Evolutionary conservation across 2,329 filamentous ascomycete genomes (phyloP).

Genomic region (Botrytis galanthina): DNA sequence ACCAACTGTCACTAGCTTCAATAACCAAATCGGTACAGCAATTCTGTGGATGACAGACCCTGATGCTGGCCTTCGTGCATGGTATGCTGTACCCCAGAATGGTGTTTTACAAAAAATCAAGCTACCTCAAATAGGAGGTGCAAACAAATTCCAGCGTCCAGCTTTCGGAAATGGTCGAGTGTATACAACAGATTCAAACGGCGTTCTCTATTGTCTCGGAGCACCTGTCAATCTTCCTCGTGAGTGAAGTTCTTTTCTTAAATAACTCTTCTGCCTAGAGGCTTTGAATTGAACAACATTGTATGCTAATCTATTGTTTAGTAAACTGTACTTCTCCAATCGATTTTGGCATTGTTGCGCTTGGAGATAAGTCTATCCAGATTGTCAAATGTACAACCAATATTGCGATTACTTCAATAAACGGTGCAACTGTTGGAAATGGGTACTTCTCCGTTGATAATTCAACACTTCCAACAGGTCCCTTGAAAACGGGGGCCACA

Average conservation of each 20-base stretch:
- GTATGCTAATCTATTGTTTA: background rate
- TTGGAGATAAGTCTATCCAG: conserved; percentile 31
- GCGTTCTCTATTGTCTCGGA: conserved; percentile 35
- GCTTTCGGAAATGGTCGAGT: conserved; percentile 41
- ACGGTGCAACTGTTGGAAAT: conserved; percentile 37
- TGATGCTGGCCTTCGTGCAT: conserved; percentile 41
- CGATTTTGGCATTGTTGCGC: conserved; percentile 39
- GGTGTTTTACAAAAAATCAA: conserved; percentile 38
- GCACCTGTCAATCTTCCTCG: conserved; percentile 41
- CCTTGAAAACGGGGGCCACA: conserved; percentile 35
- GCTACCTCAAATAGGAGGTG: conserved; percentile 39
- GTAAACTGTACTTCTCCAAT: conserved; percentile 40
- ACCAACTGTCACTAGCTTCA: conserved; percentile 41
- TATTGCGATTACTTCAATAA: conserved; percentile 39
- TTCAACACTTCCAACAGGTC: conserved; percentile 37
- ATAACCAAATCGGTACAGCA: conserved; percentile 39
- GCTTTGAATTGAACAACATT: too few relatives aligned
- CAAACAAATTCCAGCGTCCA: conserved; percentile 42
- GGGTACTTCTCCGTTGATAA: conserved; percentile 37
- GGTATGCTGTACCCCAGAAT: conserved; percentile 42
- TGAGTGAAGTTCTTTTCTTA: background rate
- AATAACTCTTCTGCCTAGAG: background rate
- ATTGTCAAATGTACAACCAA: conserved; percentile 38
- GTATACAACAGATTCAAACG: conserved; percentile 37
- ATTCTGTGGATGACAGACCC: conserved; percentile 43